Base-by-base conservation (phyloP, 192 early-diverging fungal genomes). In the Irineochytrium annulatum region DNA sequence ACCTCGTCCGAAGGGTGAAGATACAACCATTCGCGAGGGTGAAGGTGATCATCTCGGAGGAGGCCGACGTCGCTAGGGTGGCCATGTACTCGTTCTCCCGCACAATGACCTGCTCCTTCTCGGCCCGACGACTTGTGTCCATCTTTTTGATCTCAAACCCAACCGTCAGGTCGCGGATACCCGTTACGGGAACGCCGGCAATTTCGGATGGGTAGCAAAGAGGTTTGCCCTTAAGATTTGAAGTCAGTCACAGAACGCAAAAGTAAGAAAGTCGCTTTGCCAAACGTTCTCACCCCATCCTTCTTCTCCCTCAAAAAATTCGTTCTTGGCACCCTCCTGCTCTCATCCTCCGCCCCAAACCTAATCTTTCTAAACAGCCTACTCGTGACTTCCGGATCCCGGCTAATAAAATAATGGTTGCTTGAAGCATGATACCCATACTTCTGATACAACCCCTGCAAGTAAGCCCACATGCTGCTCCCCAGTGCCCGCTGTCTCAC, bases 41-140 rank as follows among this genome's bases (percentile, higher is more conserved):
- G 65, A 97, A 92, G 0, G 93, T 97, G 34, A 97, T 84, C 94
- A 97, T 97, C 31, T 97, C 88, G 3, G 92, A 85, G 3, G 80
- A 77, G 0, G 77, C 60, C 1, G 90, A 89, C 1, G 87, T 84
- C 1, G 90, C 90, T 34, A 97, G 75, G 0, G 62, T 71, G 0
- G 93, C 90, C 28, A 70, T 60, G 35, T 74, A 72, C 56, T 87
- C 77, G 1, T 44, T 27, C 28, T 65, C 22, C 24, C 45, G 14
- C 17, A 65, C 43, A 2, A 20, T 17, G n/a, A 65, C 27, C 17
- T 13, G 13, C 16, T 27, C 29, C n/a, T n/a, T n/a, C n/a, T n/a
- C n/a, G n/a, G n/a, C n/a, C n/a, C n/a, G n/a, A n/a, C n/a, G n/a
- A 3, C 16, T 0, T 28, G 37, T 46, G 24, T 6, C 8, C 49